A percentile compares a stretch with the other conserved stretches of the same genome.
These are phyloP conservation scores for Calonectria montana DNA, from an alignment of 2,329 filamentous ascomycete genomes.

Conservation along the genomic window DNA sequence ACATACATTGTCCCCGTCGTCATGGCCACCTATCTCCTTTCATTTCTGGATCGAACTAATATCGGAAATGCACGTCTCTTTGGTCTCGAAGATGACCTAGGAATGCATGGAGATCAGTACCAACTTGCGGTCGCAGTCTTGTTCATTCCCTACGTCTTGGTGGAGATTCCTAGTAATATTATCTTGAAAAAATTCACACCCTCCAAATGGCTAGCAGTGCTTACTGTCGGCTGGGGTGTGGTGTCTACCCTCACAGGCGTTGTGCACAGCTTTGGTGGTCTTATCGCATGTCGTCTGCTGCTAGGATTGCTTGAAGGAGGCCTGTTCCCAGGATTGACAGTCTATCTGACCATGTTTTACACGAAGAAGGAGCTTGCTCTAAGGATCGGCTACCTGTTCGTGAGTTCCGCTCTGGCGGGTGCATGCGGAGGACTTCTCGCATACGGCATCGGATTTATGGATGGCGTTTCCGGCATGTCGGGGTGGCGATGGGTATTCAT, in stretches of 20 bases:
- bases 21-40: constrained; percentile 13
- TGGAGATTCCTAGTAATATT: constrained; percentile 68
- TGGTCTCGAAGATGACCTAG: constrained; percentile 62
- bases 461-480: constrained; percentile 54
- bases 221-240: constrained; percentile 66
- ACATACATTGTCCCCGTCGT: constrained; percentile 14
- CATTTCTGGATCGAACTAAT: constrained; percentile 54
- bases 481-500: constrained; percentile 75
- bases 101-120: constrained; percentile 70
- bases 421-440: constrained; percentile 68
- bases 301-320: constrained; percentile 50
- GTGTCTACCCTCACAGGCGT: constrained; percentile 66
- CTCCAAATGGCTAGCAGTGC: constrained; percentile 63
- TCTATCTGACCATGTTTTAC: constrained; percentile 68
- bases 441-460: constrained; percentile 71
- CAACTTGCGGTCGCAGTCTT: constrained; percentile 71
- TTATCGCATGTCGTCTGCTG: constrained; percentile 60
- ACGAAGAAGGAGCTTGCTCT: constrained; percentile 66
- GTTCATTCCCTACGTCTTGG: constrained; percentile 67
- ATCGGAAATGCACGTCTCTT: constrained; percentile 55
- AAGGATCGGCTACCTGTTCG: constrained; percentile 65
- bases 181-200: constrained; percentile 65
- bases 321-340: constrained; percentile 66
- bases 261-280: constrained; percentile 57
- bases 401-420: constrained; percentile 67